Conservation (phyloP, 495 filamentous ascomycete genomes). For the Glutinoglossum americanum region DNA sequence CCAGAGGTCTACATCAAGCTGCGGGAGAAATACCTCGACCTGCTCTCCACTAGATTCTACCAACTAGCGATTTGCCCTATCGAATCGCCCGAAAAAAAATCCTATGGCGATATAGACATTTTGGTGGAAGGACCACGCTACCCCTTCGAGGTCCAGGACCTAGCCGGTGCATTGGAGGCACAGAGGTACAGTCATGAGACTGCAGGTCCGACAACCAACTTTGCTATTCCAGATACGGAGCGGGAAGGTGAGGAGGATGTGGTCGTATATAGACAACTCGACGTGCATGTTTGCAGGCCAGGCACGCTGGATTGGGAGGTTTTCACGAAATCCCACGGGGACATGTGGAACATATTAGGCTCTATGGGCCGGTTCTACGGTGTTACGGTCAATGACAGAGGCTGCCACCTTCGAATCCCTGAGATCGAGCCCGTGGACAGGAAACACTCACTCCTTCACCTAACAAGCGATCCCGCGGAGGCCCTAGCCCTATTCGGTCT, state of each 20-base stretch:
- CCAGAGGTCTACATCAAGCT: slow-evolving; percentile 24
- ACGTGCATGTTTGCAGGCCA: slow-evolving; percentile 30
- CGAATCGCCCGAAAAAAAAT: slow-evolving; percentile 31
- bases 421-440: slow-evolving; percentile 35
- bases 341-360: slow-evolving; percentile 44
- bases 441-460: slow-evolving; percentile 31
- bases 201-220: slow-evolving; percentile 11
- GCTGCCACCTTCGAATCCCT: slow-evolving; percentile 35
- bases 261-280: slow-evolving; percentile 35
- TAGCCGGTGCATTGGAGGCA: slow-evolving; percentile 7
- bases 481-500: slow-evolving; percentile 38
- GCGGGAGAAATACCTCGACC: slow-evolving; percentile 17
- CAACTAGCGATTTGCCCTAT: slow-evolving; percentile 25
- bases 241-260: slow-evolving; percentile 6
- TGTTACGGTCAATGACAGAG: slow-evolving; percentile 36
- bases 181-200: not conserved
- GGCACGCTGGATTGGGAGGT: slow-evolving; percentile 31
- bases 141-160: not conserved
- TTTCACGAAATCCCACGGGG: slow-evolving; percentile 41
- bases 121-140: slow-evolving; percentile 23
- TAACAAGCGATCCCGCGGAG: slow-evolving; percentile 29
- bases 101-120: slow-evolving; percentile 39
- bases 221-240: slow-evolving; percentile 22
- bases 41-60: slow-evolving; percentile 23
- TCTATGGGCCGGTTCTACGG: slow-evolving; percentile 35